phyloP scores from a whole-genome alignment of 495 filamentous ascomycete species.

The Rostrohypoxylon terebratum region DNA sequence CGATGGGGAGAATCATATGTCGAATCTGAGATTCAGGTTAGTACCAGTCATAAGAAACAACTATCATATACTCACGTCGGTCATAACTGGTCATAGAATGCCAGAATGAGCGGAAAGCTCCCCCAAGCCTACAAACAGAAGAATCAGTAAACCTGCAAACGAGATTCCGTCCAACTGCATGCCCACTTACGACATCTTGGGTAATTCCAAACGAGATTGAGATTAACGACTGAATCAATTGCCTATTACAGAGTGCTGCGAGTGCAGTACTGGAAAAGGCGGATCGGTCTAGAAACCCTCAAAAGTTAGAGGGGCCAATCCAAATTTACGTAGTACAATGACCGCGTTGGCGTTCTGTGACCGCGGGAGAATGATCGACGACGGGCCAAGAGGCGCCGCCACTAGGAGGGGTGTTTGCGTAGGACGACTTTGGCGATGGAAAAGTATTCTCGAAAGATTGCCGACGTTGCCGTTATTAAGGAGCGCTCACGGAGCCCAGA shows the following conservation, averaged over 20 bases:
- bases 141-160: conserved; percentile 13
- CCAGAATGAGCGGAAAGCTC: conserved; percentile 85
- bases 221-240: background rate
- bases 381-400: conserved; percentile 25
- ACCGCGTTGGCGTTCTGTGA: conserved; percentile 10
- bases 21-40: conserved; percentile 73
- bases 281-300: conserved; percentile 4
- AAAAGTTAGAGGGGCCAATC: conserved; percentile 2
- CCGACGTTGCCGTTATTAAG: conserved; percentile 18
- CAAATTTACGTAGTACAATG: conserved; percentile 29
- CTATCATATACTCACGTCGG: conserved; percentile 60
- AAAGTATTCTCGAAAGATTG: conserved; percentile 18
- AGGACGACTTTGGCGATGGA: conserved; percentile 24
- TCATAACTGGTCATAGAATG: conserved; percentile 89
- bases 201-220: background rate
- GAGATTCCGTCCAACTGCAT: background rate
- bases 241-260: background rate
- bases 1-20: conserved; percentile 88
- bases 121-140: conserved; percentile 55
- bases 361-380: conserved; percentile 30
- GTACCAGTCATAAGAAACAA: background rate
- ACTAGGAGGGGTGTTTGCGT: conserved; percentile 25
- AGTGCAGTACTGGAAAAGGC: conserved; percentile 12
- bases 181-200: conserved; percentile 47
- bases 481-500: conserved; percentile 23